These are phyloP conservation scores for Globisporangium heterothallicum DNA, from an alignment of 352 stramenopile species.

Conservation along the genomic window DNA sequence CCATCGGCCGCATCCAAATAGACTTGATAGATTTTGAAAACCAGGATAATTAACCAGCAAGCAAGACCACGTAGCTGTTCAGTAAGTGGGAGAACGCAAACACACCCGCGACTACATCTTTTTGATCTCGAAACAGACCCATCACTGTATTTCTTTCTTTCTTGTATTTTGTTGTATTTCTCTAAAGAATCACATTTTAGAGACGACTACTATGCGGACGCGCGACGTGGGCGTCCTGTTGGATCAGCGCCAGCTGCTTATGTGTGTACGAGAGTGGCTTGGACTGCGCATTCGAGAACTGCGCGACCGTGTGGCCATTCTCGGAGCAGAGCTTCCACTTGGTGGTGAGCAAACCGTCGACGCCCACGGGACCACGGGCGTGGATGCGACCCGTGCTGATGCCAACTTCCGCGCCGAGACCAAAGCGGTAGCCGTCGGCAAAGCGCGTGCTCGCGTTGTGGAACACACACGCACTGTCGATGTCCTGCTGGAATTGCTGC, in stretches of 20 bases:
- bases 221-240: conserved; percentile 51
- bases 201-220: conserved; percentile 66
- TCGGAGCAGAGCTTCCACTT: conserved; percentile 95
- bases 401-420: conserved; percentile 96
- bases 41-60: too few species aligned
- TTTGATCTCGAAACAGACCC: neutral
- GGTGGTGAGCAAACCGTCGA: conserved; percentile 96
- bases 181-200: conserved; percentile 30
- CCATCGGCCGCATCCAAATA: neutral
- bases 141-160: neutral
- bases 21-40: neutral
- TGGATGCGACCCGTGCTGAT: conserved; percentile 98
- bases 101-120: too few species aligned
- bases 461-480: conserved; percentile 98
- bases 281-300: conserved; percentile 42
- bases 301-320: conserved; percentile 76
- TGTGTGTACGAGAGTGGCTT: conserved; percentile 70
- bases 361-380: conserved; percentile 93
- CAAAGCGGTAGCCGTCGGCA: conserved; percentile 96
- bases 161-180: conserved; percentile 1
- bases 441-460: conserved; percentile 96
- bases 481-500: conserved; percentile 61
- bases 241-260: conserved; percentile 68
- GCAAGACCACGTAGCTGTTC: too few species aligned
- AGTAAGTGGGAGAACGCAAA: too few species aligned